These are phyloP conservation scores for Crucibulum laeve DNA, from an alignment of 768 basidiomycete genomes.

Conservation along the genomic window DNA sequence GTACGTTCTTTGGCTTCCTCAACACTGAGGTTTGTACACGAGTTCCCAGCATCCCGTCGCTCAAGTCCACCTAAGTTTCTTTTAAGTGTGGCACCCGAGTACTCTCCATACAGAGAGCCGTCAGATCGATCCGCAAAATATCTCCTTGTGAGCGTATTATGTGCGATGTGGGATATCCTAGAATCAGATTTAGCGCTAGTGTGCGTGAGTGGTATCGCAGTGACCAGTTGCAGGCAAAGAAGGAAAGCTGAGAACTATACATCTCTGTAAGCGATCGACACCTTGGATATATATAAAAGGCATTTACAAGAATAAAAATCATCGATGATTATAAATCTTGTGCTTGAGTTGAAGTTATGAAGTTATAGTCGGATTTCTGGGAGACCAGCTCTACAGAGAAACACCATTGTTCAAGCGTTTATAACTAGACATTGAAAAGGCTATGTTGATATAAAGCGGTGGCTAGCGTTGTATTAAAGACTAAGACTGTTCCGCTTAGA, in stretches of 20 bases:
- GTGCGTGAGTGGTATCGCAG: neutral
- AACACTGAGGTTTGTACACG: neutral
- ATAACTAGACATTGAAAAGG: no score
- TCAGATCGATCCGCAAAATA: constrained; percentile 7
- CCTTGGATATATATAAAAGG: neutral
- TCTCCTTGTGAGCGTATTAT: neutral
- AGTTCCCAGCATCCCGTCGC: neutral
- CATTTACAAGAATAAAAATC: neutral
- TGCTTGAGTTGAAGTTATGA: constrained; percentile 6
- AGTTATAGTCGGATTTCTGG: no score
- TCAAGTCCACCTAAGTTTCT: neutral
- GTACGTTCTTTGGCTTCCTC: neutral
- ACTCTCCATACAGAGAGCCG: constrained; percentile 4
- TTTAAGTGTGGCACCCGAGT: neutral
- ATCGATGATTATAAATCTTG: constrained; percentile 3
- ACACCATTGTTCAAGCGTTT: no score
- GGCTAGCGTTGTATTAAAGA: no score
- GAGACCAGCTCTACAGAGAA: no score
- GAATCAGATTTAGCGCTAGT: neutral
- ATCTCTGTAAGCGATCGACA: neutral
- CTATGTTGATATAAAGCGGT: no score
- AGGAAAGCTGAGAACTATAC: neutral
- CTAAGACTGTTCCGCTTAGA: no score
- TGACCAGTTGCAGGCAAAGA: neutral
- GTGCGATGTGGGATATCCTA: neutral